Evolutionary conservation across 805 yeast genomes (phyloP), one percentile per base, ranked within the genome.

Genomic region (Komagataella mondaviorum): DNA sequence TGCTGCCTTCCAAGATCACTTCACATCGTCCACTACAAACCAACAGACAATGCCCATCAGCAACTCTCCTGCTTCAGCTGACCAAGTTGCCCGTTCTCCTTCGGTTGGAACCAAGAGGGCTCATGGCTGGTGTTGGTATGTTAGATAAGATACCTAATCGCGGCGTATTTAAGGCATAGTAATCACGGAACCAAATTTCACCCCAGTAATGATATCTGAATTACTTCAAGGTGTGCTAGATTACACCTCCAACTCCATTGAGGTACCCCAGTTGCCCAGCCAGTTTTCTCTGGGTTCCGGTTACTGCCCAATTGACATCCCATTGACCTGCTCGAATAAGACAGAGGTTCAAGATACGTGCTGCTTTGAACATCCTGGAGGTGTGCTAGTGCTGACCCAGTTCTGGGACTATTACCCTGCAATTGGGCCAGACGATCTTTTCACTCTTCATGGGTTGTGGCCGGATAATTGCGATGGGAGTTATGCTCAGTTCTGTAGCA

Each of bases 391-490:
- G 50, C 85, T 80, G 62, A 86, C 97, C 0, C 98, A 90, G 63
- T 89, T 90, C 68, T 90, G 97, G 97, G 95, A 90, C 66, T 85
- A 84, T 61, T 67, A 71, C 54, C 90, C 93, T 1, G 76, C 87
- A 1, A 71, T 80, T 49, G 93, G 93, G 4, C 87, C 88, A 2
- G 68, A 73, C 45, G 79, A 85, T 51, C 67, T 76, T 54, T 88
- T 85, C 69, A 88, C 96, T 1, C 67, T 85, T 43, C 96, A 88
- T 63, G 96, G 96, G 0, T 67, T 87, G 50, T 88, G 96, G 96
- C 88, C 91, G 22, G 95, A 88, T 65, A 76, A 78, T 57, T 90
- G 97, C 70, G 82, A 80, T 63, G 96, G 96, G 1, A 72, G 83
- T 2, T 90, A 75, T 68, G 80, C 78, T 49, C 93, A 85, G 68